phyloP scores from a whole-genome alignment of 768 basidiomycete genomes.

The Psilocybe cyanescens region DNA sequence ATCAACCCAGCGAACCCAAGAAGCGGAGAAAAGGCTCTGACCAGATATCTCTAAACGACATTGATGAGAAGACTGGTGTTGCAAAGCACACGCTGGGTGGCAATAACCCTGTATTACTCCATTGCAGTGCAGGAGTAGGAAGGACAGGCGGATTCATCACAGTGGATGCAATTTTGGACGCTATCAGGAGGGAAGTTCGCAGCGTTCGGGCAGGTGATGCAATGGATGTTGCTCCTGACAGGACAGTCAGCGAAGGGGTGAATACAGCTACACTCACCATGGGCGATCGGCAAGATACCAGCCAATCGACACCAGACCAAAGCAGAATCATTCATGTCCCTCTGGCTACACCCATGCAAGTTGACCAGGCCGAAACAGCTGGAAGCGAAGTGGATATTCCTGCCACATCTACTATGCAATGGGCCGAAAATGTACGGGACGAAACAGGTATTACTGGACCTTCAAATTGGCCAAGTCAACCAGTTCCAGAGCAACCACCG shows the following conservation, averaged over 20 bases:
- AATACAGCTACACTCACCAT: slow-evolving; percentile 9
- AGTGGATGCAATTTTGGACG: slow-evolving; percentile 84
- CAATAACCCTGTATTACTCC: slow-evolving; percentile 71
- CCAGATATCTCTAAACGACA: slow-evolving; percentile 32
- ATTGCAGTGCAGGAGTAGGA: slow-evolving; percentile 95
- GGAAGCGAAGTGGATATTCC: slow-evolving; percentile 12
- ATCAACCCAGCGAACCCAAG: slow-evolving; percentile 12
- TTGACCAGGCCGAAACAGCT: slow-evolving; percentile 24
- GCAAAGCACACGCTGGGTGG: slow-evolving; percentile 51
- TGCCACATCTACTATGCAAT: slow-evolving; percentile 34
- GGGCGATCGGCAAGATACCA: background rate
- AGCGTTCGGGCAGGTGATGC: slow-evolving; percentile 11
- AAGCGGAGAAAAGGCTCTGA: slow-evolving; percentile 11
- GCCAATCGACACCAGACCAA: background rate
- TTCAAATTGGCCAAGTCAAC: background rate
- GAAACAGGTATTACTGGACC: slow-evolving; percentile 21
- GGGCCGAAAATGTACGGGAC: slow-evolving; percentile 44
- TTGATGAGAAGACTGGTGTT: slow-evolving; percentile 62
- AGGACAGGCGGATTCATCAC: slow-evolving; percentile 94
- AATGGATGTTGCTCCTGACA: slow-evolving; percentile 33
- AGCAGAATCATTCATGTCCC: slow-evolving; percentile 29
- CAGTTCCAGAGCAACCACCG: background rate
- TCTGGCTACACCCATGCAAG: slow-evolving; percentile 27
- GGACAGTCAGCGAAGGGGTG: background rate
- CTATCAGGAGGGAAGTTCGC: slow-evolving; percentile 62